Base-by-base conservation (phyloP, 2,329 filamentous ascomycete genomes). In the Eurotiales sp. region DNA sequence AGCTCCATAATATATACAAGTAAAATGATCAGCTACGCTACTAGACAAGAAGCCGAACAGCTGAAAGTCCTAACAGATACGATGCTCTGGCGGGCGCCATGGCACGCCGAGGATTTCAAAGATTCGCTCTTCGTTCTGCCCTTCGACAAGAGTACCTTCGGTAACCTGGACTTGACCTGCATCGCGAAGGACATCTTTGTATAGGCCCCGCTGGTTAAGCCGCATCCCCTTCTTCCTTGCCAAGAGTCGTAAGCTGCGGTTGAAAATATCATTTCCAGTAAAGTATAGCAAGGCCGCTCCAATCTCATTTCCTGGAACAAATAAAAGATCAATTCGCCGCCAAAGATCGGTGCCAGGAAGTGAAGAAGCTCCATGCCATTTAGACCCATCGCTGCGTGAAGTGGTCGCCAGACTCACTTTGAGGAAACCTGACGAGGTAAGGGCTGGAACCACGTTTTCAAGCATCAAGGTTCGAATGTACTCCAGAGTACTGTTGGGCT, bases 221-320 rank as follows among this genome's bases (percentile, higher is more conserved):
- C 87, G 74, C 88, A 95, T 90, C 0, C 83, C 82, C 70, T 88
- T 93, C 69, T 83, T 90, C 34, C 83, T 82, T 12, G 90, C 90
- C 56, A 96, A 68, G 14, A 95, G 71, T 56, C 92, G 75, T 66
- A 96, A 81, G 63, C 88, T 95, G 14, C 91, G 78, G 67, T 96
- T 96, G 73, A 96, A 96, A 29, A 96, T 86, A 64, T 96, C 91
- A 59, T 96, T 93, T 1, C 92, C 92, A 0, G 92, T 96, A 63
- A 96, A 97, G 64, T 96, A 96, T n/a, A 96, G 80, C 55, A 96
- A 66, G 0, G 91, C 90, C 0, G 88, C 91, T 1, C 92, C 92
- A 46, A 90, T 77, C 67, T 96, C 85, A 2, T 80, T 75, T 58
- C 84, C 84, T 0, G 91, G 90, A 1, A 96, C 91, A 3, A 95